Conservation (phyloP, 2,329 filamentous ascomycete genomes). For the Chrysosporium keratinophilum region DNA sequence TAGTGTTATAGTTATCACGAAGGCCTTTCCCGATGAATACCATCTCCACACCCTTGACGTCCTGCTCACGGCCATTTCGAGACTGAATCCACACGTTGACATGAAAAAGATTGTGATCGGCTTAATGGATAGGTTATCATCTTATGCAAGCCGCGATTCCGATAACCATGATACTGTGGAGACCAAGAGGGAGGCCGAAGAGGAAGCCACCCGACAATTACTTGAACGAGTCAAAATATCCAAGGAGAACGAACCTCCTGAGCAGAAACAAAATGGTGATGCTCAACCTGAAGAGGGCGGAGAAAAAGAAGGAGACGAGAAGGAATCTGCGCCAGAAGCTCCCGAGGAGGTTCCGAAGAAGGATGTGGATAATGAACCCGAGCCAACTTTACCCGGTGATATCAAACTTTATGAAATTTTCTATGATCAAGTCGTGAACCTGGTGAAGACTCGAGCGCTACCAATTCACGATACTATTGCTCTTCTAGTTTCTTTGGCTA, state of each 20-base stretch:
- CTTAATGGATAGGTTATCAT: constrained; percentile 89
- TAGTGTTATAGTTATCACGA: constrained; percentile 66
- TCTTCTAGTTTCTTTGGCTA: constrained; percentile 82
- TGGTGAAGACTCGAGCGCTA: constrained; percentile 82
- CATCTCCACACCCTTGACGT: constrained; percentile 95
- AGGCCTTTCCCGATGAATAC: constrained; percentile 97
- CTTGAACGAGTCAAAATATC: constrained; percentile 64
- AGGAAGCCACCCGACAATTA: constrained; percentile 68
- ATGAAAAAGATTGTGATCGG: constrained; percentile 97
- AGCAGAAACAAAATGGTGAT: constrained; percentile 24
- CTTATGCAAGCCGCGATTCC: constrained; percentile 84
- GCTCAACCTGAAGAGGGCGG: constrained; percentile 28
- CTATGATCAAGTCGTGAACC: constrained; percentile 86
- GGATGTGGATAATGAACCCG: constrained; percentile 27
- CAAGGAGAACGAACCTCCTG: constrained; percentile 22
- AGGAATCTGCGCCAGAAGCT: constrained; percentile 8
- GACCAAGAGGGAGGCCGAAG: constrained; percentile 65
- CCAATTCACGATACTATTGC: constrained; percentile 93
- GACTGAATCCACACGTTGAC: constrained; percentile 91
- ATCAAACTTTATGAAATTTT: constrained; percentile 95
- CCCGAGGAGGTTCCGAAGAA: constrained; percentile 20
- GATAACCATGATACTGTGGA: constrained; percentile 59
- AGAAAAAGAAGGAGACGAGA: constrained; percentile 14
- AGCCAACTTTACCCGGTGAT: constrained; percentile 43
- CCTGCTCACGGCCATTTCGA: constrained; percentile 82